Percentiles rank a stretch among this genome's conserved stretches.
These are phyloP conservation scores for Fomitopsis pulvina DNA, from an alignment of 768 basidiomycete genomes.

Conservation along the genomic window DNA sequence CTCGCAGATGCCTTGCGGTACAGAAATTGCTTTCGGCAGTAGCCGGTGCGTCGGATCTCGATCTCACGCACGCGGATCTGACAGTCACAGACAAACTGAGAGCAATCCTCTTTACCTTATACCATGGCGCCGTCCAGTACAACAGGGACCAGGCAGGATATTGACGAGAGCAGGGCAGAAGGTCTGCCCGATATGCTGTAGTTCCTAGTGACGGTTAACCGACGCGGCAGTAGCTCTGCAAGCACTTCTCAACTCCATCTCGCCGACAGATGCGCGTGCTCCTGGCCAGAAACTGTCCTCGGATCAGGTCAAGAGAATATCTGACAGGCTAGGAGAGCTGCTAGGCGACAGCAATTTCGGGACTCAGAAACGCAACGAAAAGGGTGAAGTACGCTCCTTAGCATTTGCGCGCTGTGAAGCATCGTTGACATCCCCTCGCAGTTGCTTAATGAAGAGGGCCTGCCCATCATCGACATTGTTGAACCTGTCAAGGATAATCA, in stretches of 20 bases:
- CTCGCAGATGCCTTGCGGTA: slow-evolving; percentile 10
- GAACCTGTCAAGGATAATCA: slow-evolving; percentile 40
- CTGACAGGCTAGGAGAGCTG: slow-evolving; percentile 54
- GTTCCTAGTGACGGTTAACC: background rate
- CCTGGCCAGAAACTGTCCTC: slow-evolving; percentile 28
- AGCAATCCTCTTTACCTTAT: background rate
- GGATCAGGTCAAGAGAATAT: slow-evolving; percentile 47
- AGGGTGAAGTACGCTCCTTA: slow-evolving; percentile 53
- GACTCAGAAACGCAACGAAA: slow-evolving; percentile 38
- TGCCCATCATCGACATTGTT: slow-evolving; percentile 72
- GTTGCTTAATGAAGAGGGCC: slow-evolving; percentile 72
- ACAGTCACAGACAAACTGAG: background rate
- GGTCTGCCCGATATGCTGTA: slow-evolving; percentile 19
- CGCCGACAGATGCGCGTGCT: slow-evolving; percentile 14
- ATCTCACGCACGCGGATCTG: background rate
- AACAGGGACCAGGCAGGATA: slow-evolving; percentile 15
- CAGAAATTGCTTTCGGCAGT: slow-evolving; percentile 17
- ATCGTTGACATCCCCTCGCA: slow-evolving; percentile 20
- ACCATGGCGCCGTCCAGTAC: slow-evolving; percentile 5
- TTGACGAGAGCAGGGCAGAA: slow-evolving; percentile 28
- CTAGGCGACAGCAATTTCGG: slow-evolving; percentile 38
- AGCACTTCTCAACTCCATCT: slow-evolving; percentile 32
- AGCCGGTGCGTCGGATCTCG: slow-evolving; percentile 9
- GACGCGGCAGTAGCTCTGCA: slow-evolving; percentile 28
- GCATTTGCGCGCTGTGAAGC: slow-evolving; percentile 1